Conservation (phyloP, 2,329 filamentous ascomycete species). For the Penicillium brevicompactum region DNA sequence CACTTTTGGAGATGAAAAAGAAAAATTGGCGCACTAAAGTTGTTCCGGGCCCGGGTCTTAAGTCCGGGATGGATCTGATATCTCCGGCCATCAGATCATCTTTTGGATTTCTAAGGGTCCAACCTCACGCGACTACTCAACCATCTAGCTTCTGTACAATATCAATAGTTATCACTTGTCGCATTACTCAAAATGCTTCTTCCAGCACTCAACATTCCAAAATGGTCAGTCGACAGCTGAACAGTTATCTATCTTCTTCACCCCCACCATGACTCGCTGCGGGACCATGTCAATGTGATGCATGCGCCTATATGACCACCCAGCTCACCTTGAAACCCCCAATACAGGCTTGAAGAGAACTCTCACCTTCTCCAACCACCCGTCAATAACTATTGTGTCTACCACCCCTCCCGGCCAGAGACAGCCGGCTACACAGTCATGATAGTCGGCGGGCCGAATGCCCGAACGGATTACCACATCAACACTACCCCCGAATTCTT, state of each 20-base stretch:
- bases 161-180: neutral
- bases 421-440: constrained; percentile 90
- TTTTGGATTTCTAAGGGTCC: neutral
- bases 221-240: constrained; percentile 38
- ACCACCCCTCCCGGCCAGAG: constrained; percentile 66
- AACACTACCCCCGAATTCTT: constrained; percentile 97
- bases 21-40: constrained; percentile 34
- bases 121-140: neutral
- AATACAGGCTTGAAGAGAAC: constrained; percentile 80
- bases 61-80: constrained; percentile 23
- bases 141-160: neutral
- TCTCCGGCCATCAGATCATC: constrained; percentile 27
- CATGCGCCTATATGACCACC: neutral
- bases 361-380: constrained; percentile 90
- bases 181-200: constrained; percentile 32
- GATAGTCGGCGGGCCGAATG: constrained; percentile 96
- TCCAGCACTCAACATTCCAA: constrained; percentile 48
- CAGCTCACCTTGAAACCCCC: neutral
- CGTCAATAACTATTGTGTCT: constrained; percentile 97
- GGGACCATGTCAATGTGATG: neutral
- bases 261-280: constrained; percentile 22
- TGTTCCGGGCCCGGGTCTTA: constrained; percentile 33
- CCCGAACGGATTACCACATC: constrained; percentile 97
- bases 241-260: constrained; percentile 2
- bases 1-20: constrained; percentile 20